Evolutionary conservation across 257 asterid species (phyloP).

Genomic region (Vinca minor): DNA sequence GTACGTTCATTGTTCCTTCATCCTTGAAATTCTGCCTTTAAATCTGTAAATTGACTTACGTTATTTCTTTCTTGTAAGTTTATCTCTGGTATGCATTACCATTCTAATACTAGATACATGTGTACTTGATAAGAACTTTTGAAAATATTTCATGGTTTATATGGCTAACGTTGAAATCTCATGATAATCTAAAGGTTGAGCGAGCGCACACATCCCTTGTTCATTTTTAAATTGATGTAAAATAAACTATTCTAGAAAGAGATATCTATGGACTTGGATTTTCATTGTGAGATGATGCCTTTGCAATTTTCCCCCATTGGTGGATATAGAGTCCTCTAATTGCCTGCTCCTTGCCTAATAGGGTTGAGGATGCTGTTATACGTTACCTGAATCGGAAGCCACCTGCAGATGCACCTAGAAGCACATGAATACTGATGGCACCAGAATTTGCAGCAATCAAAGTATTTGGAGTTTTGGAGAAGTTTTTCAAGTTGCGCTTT

Average conservation of each 20-base stretch:
- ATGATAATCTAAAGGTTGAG: neutral
- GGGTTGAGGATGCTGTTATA: constrained; percentile 98
- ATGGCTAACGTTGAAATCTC: neutral
- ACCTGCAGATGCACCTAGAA: constrained; percentile 57
- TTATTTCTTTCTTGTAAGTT: neutral
- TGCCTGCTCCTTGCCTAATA: constrained; percentile 25
- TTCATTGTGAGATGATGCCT: neutral
- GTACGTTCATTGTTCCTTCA: constrained; percentile 32
- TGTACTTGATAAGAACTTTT: neutral
- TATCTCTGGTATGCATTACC: neutral
- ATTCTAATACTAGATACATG: neutral
- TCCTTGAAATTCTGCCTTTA: neutral
- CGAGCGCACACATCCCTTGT: neutral
- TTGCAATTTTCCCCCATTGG: neutral
- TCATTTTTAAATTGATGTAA: neutral
- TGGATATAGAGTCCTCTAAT: constrained; percentile 2
- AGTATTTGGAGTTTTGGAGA: neutral
- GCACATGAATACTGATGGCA: constrained; percentile 32
- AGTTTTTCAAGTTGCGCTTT: neutral
- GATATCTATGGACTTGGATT: neutral
- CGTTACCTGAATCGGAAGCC: constrained; percentile 86
- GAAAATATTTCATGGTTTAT: neutral
- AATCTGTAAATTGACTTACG: constrained; percentile 1
- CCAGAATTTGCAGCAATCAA: neutral
- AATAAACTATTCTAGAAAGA: neutral